Percentiles rank a stretch among this genome's conserved stretches.
phyloP scores from a whole-genome alignment of 495 filamentous ascomycete genomes.

The Penicillium coprophilum region DNA sequence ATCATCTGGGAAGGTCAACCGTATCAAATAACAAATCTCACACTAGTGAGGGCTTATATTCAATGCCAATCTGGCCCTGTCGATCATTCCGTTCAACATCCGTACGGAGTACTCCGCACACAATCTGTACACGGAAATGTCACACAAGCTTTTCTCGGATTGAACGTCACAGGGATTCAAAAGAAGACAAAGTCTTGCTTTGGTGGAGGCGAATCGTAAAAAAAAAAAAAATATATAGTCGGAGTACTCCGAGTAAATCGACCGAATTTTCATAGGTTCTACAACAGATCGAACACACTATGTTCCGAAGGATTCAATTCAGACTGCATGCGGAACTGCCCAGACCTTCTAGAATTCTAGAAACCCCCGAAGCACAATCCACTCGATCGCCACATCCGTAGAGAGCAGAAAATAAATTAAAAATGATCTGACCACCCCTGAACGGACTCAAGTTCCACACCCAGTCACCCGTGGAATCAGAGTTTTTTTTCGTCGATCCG shows the following conservation, averaged over 20 bases:
- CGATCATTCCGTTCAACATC: slow-evolving; percentile 3
- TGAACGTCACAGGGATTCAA: slow-evolving; percentile 1
- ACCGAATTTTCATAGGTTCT: background rate
- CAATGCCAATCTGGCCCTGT: slow-evolving; percentile 8
- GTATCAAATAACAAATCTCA: slow-evolving; percentile 1
- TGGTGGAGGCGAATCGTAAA: slow-evolving; percentile 1
- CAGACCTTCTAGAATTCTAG: slow-evolving; percentile 32
- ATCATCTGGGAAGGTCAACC: too few relatives aligned
- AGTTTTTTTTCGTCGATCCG: slow-evolving; percentile 4
- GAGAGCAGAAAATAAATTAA: background rate
- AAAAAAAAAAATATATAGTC: too few relatives aligned
- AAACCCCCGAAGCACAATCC: slow-evolving; percentile 24
- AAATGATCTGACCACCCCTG: slow-evolving; percentile 2
- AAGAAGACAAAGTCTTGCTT: background rate
- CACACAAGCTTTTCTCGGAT: background rate
- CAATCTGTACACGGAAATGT: slow-evolving; percentile 9
- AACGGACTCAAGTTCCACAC: slow-evolving; percentile 5
- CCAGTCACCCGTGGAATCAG: background rate
- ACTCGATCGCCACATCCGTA: slow-evolving; percentile 17
- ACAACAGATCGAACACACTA: too few relatives aligned
- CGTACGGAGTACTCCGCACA: too few relatives aligned
- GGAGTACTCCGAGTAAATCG: background rate
- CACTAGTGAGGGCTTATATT: background rate
- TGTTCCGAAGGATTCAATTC: background rate
- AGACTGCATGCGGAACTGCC: slow-evolving; percentile 8